Percentiles rank a stretch among this genome's conserved stretches.
Evolutionary conservation across 208 protist genomes (phyloP).

Genomic region (Leishmania arabica): DNA sequence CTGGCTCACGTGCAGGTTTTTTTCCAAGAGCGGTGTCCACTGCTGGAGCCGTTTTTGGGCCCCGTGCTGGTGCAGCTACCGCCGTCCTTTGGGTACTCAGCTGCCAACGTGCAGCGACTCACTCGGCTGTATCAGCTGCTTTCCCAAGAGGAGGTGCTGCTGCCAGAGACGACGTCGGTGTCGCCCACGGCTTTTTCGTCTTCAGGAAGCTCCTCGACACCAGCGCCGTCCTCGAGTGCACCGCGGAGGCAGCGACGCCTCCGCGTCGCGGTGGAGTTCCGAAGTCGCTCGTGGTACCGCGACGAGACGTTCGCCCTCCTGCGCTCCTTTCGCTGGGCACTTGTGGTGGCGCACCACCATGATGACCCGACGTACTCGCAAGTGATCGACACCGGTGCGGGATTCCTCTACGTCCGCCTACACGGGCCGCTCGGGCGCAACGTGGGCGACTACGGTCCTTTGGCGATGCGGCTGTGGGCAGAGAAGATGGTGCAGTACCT

Average conservation of each 20-base stretch:
- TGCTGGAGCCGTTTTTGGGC: slow-evolving; percentile 55
- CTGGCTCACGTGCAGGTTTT: slow-evolving; percentile 49
- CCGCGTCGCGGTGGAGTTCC: slow-evolving; percentile 80
- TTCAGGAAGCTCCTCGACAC: neutral
- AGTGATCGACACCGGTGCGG: slow-evolving; percentile 57
- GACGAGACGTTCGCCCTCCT: slow-evolving; percentile 56
- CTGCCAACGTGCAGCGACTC: slow-evolving; percentile 48
- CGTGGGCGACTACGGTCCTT: slow-evolving; percentile 72
- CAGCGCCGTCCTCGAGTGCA: neutral
- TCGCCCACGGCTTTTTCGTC: neutral
- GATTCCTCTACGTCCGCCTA: slow-evolving; percentile 76
- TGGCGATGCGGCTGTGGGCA: slow-evolving; percentile 60
- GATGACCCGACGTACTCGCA: slow-evolving; percentile 48
- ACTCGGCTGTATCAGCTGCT: slow-evolving; percentile 36
- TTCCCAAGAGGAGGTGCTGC: slow-evolving; percentile 28
- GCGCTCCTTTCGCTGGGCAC: slow-evolving; percentile 53
- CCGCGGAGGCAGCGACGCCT: slow-evolving; percentile 22
- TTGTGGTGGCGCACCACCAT: slow-evolving; percentile 71
- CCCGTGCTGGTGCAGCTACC: slow-evolving; percentile 75
- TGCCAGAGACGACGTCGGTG: slow-evolving; percentile 6
- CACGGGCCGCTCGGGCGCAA: slow-evolving; percentile 55
- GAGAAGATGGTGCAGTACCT: slow-evolving; percentile 58
- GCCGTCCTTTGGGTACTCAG: slow-evolving; percentile 53
- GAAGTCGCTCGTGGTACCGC: slow-evolving; percentile 58
- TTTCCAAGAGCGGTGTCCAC: slow-evolving; percentile 46